Evolutionary conservation across 768 basidiomycete genomes (phyloP), one percentile per base, ranked within the genome.

Genomic region (Plicaturopsis crispa): DNA sequence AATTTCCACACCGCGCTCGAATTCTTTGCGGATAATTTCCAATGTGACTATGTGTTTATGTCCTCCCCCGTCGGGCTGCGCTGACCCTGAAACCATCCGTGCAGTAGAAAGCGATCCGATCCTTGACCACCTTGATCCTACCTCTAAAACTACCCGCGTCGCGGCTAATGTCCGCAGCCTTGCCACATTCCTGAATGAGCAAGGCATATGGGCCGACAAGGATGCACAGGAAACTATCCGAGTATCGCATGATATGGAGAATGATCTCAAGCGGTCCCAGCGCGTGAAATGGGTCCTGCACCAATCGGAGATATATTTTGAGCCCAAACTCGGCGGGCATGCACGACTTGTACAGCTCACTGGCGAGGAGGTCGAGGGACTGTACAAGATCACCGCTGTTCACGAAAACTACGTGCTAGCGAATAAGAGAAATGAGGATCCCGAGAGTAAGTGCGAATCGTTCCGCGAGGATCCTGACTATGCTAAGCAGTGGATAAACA

Each of bases 271-370:
- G 18, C 42, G 42, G 6, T 18, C 21, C 24, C 37, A 36, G 19
- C 42, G 42, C 20, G 33, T 32, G 4, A 24, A 33, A 19, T 44
- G 42, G 42, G 31, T 44, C n/a, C 20, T 44, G 8, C 31, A 34
- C 28, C 40, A 35, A 19, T 23, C 28, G 33, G 39, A 44, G 18
- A n/a, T 44, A 18, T 44, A 33, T 31, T 40, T 35, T 10, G 14
- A 28, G 19, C 38, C 26, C 5, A 41, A 31, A 30, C 16, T 39
- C n/a, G 38, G 42, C 7, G 38, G 33, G n/a, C 13, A 26, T 16
- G 6, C 5, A n/a, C 13, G 33, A 8, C 42, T 26, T 19, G 21
- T 32, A 17, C 14, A 16, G 19, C n/a, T 35, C 13, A 19, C 31
- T 7, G 26, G 8, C 19, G 38, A 39, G 14, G 21, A 20, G 23